Evolutionary conservation across 2,329 filamentous ascomycete genomes (phyloP), one percentile per base, ranked within the genome.

Genomic region (Scleromitrula shiraiana): DNA sequence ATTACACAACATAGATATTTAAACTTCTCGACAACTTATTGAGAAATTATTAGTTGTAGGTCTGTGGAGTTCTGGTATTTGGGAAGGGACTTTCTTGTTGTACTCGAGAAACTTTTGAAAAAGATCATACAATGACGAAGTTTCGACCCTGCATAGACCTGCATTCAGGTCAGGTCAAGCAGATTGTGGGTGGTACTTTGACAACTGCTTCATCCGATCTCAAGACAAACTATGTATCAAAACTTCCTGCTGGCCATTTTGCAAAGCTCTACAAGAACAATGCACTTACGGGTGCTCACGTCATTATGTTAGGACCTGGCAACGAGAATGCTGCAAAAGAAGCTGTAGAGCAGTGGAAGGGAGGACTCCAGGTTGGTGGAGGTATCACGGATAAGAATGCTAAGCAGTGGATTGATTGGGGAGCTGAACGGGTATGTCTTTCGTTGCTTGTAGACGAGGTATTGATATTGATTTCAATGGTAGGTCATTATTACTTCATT

Each of bases 401-500:
- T 12, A 74, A 70, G 59, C 74, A 82, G 62, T 98, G 93, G 93
- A 83, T 98, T 59, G 83, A 86, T 42, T 77, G 77, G 50, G 93
- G 93, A 12, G 93, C 93, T 42, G 85, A 88, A 65, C 95, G 90
- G 83, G 90, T 95, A 70, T 52, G 63, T 56, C 47, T 35, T 23
- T 22, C 15, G 29, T 42, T 41, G 35, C 17, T 40, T 17, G 30
- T n/a, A 22, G 24, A 7, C 14, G n/a, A 46, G 23, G n/a, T 20
- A 22, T 22, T 7, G 15, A n/a, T 19, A 19, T 50, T 61, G 36
- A 62, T 46, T 46, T 33, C 14, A 57, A 47, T 50, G 53, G 55
- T 78, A 95, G 90, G 88, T 97, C 60, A 96, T 98, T 63, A 86
- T 98, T 64, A 98, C 93, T 50, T 96, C 90, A 7, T 95, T 83